Evolutionary conservation across 2,329 filamentous ascomycete genomes (phyloP), one percentile per base, ranked within the genome.

Genomic region (Immersiporthe knoxdaviesiana): DNA sequence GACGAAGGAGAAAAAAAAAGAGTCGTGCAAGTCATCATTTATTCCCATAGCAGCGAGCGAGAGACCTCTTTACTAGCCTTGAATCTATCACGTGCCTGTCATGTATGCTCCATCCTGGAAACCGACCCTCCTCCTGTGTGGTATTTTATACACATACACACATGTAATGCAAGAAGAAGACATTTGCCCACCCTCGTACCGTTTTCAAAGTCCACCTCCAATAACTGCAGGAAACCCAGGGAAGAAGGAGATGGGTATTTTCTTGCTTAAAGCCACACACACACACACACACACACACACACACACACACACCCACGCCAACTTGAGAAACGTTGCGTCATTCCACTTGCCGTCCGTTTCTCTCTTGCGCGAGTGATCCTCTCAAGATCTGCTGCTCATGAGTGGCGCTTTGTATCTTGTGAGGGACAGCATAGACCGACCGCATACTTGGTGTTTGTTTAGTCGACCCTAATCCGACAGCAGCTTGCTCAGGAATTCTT

Each of bases 231-330:
- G 58, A 27, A 70, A 60, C 32, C 61, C n/a, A 18, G 41, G 18
- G 18, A 63, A 68, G 11, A 59, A 54, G 67, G 66, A 68, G 63
- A 63, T 62, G 66, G 69, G 69, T 68, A 4, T 68, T 70, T 70
- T 66, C 30, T 56, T 70, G 69, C 58, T 52, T 68, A 50, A 44
- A 58, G 60, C 44, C 18, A 52, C 35, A 52, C 44, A 35, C 35
- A n/a, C 63, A 39, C 54, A n/a, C n/a, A n/a, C n/a, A n/a, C n/a
- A n/a, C n/a, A n/a, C n/a, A n/a, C n/a, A n/a, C n/a, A n/a, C n/a
- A n/a, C n/a, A n/a, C n/a, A n/a, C n/a, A n/a, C n/a, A n/a, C n/a
- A n/a, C n/a, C n/a, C n/a, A n/a, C n/a, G n/a, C n/a, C n/a, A n/a
- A n/a, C n/a, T n/a, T 35, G 54, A 60, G 63, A 56, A 56, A 65